Evolutionary conservation across 768 basidiomycete species (phyloP), one percentile per base, ranked within the genome.

Genomic region (Psilocybe tampanensis): DNA sequence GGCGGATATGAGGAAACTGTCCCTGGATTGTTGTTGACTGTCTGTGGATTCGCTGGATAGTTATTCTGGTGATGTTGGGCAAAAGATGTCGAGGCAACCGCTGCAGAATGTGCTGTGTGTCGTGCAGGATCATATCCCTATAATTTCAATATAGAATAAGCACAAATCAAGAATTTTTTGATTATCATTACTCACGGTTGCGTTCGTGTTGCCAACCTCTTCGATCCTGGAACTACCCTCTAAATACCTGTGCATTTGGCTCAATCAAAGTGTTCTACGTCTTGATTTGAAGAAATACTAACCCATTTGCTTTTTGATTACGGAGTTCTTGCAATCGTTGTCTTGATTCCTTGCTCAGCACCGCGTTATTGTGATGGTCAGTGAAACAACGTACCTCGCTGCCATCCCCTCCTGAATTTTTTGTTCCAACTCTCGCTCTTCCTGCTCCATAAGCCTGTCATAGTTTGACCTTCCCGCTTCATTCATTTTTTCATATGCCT

Each of bases 351-450:
- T 17, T 9, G 36, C 17, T 8, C 18, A 19, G 42, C n/a, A 42
- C 49, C 41, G 54, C 1, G 36, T 26, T n/a, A 29, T 29, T 34
- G 7, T 26, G 17, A 7, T 22, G 11, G 5, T 22, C 11, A 29
- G 34, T 17, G 32, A 45, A 42, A 17, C 13, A 15, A 58, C 66
- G 58, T 56, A 68, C 82, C 75, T 71, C 36, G 83, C 84, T 52
- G 77, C 68, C 18, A 75, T 71, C 1, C 83, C 84, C 18, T 77
- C 77, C 36, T 70, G 66, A 7, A 78, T 67, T 61, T 70, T 64
- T 36, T 49, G 54, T 44, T 63, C 33, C 22, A 69, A 55, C 17
- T 60, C 60, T 6, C 47, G 51, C 29, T 64, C 60, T 32, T 62
- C 39, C 39, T 44, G 44, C 36, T 60, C 24, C 47, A 53, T 21